phyloP scores from a whole-genome alignment of 202 grass and related monocot species.

The Bolboschoenoplectus hybrid region DNA sequence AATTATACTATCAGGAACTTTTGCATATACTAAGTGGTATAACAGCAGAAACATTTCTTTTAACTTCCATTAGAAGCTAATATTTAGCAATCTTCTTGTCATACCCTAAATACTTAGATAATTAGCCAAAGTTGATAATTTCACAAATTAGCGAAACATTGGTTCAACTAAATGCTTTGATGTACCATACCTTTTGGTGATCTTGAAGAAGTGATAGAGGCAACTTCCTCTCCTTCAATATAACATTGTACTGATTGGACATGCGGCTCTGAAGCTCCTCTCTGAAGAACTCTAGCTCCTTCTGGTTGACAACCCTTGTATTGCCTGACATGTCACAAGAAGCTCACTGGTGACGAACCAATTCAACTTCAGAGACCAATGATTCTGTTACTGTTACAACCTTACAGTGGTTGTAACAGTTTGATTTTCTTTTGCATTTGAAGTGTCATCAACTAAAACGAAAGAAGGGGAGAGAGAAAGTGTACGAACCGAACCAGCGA shows the following conservation, averaged over 20 bases:
- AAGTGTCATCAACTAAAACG: not conserved
- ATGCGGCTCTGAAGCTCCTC: conserved; percentile 63
- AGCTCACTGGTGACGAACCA: not conserved
- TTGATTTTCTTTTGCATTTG: not conserved
- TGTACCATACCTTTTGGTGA: conserved; percentile 66
- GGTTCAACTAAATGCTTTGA: not conserved
- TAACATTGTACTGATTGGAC: conserved; percentile 85
- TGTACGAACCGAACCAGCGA: conserved; percentile 72
- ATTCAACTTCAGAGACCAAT: not conserved
- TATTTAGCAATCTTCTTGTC: not conserved
- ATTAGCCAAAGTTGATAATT: not conserved
- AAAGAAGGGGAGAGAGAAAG: not conserved
- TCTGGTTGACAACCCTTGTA: conserved; percentile 74
- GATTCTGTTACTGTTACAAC: not conserved
- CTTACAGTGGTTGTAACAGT: not conserved
- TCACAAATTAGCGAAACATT: not conserved
- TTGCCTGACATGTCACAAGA: conserved; percentile 60
- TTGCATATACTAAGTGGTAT: not conserved
- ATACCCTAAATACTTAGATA: not conserved
- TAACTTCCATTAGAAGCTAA: not conserved
- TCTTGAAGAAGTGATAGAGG: conserved; percentile 65
- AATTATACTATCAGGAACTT: not conserved
- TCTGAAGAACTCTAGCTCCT: conserved; percentile 72
- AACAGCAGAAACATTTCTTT: not conserved
- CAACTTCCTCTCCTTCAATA: conserved; percentile 71